A percentile compares a stretch with the other conserved stretches of the same genome.
Evolutionary conservation across 371 early-diverging fungal species (phyloP).

Genomic region (Entomophthora muscae): DNA sequence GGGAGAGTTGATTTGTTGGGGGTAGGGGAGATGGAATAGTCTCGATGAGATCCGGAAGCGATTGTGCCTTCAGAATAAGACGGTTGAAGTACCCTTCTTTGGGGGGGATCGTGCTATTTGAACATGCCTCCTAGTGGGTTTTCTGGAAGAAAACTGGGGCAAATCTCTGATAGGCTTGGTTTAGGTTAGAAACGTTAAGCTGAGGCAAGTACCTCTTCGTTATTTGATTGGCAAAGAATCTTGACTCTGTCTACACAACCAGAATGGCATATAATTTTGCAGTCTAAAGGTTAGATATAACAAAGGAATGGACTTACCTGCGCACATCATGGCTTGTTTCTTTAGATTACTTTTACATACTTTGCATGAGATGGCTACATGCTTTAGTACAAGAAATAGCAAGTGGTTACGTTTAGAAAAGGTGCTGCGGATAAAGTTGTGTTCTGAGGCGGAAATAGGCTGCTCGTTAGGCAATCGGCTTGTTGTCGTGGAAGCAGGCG

Average conservation of each 20-base stretch:
- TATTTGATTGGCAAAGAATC: conserved; percentile 1
- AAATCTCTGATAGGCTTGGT: neutral
- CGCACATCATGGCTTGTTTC: conserved; percentile 20
- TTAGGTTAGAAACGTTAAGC: neutral
- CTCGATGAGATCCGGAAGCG: neutral
- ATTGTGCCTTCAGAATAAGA: neutral
- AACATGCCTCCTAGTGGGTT: neutral
- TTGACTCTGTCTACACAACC: conserved; percentile 12
- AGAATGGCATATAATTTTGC: conserved; percentile 20
- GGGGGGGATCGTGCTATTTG: neutral
- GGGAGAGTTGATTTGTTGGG: neutral
- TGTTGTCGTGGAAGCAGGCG: neutral
- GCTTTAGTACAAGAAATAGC: neutral
- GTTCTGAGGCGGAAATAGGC: conserved; percentile 4
- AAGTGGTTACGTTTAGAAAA: conserved; percentile 19
- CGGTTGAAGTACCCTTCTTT: neutral
- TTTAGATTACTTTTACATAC: conserved; percentile 17
- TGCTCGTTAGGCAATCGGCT: conserved; percentile 2
- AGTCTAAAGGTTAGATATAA: conserved; percentile 12
- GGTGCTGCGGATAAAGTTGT: conserved; percentile 21
- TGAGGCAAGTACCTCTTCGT: neutral
- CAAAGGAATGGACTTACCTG: conserved; percentile 14
- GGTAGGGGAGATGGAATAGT: neutral
- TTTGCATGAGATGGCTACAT: conserved; percentile 18
- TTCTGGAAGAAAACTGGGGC: neutral